These are phyloP conservation scores for Dimargaris cristalligena DNA, from an alignment of 192 early-diverging fungal species.

Conservation along the genomic window DNA sequence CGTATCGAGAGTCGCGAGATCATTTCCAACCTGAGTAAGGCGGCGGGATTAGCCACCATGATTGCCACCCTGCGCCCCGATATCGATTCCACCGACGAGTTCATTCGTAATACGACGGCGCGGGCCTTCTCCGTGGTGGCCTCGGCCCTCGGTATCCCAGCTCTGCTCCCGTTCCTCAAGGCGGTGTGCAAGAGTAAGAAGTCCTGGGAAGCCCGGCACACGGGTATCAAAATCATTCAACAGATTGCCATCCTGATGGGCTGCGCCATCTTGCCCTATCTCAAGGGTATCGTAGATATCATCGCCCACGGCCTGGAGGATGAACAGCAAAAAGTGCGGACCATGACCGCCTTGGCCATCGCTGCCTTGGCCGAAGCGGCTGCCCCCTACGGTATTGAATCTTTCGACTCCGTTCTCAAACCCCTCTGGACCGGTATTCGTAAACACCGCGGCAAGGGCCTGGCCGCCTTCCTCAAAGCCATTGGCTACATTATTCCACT, in stretches of 20 bases:
- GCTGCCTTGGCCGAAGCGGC: slow-evolving; percentile 92
- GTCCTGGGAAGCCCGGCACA: slow-evolving; percentile 97
- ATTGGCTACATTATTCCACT: slow-evolving; percentile 96
- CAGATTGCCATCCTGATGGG: slow-evolving; percentile 92
- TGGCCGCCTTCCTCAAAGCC: slow-evolving; percentile 97
- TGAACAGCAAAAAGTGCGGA: slow-evolving; percentile 92
- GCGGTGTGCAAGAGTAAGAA: slow-evolving; percentile 91
- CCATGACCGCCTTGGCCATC: slow-evolving; percentile 85
- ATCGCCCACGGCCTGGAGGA: slow-evolving; percentile 85
- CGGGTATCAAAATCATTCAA: slow-evolving; percentile 92
- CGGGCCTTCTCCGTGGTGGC: slow-evolving; percentile 95
- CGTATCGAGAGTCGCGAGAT: slow-evolving; percentile 90
- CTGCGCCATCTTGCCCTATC: slow-evolving; percentile 86
- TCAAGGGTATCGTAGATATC: slow-evolving; percentile 79
- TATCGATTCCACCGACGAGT: slow-evolving; percentile 96
- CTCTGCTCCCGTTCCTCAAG: slow-evolving; percentile 84
- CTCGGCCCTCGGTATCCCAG: slow-evolving; percentile 86
- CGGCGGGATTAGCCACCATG: slow-evolving; percentile 94
- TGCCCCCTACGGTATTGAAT: slow-evolving; percentile 96
- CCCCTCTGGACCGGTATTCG: slow-evolving; percentile 88
- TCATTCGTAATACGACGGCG: slow-evolving; percentile 94
- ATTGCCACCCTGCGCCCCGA: slow-evolving; percentile 98
- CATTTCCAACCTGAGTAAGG: slow-evolving; percentile 93
- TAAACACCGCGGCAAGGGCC: slow-evolving; percentile 85
- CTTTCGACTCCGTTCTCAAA: slow-evolving; percentile 77